phyloP scores from a whole-genome alignment of 2,329 filamentous ascomycete genomes.

The Colletotrichum somersetense region DNA sequence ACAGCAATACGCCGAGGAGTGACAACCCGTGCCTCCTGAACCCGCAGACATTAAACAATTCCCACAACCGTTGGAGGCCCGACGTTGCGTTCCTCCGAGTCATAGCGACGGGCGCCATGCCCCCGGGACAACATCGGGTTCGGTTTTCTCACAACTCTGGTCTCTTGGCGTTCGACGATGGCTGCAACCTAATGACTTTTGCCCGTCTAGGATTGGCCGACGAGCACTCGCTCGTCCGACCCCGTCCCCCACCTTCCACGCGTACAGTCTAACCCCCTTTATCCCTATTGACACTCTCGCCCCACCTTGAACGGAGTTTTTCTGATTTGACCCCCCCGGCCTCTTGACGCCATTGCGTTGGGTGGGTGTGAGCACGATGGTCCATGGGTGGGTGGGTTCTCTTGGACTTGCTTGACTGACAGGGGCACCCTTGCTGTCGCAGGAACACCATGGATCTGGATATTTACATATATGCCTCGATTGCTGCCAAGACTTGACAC shows the following conservation, averaged over 20 bases:
- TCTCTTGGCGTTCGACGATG: constrained; percentile 1
- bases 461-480: not conserved
- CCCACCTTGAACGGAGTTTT: constrained; percentile 21
- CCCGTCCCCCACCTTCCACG: not conserved
- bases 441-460: constrained; percentile 26
- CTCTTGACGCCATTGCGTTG: constrained; percentile 25
- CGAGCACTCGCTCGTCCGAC: not conserved
- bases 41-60: constrained; percentile 28
- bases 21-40: not conserved
- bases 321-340: not conserved
- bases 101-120: constrained; percentile 11
- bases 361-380: constrained; percentile 15
- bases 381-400: not conserved
- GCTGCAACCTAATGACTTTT: constrained; percentile 29
- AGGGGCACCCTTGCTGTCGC: constrained; percentile 27
- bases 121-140: not conserved
- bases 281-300: constrained; percentile 9
- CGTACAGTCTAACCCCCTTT: constrained; percentile 5
- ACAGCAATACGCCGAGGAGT: constrained; percentile 20
- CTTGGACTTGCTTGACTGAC: not conserved
- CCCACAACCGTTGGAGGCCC: constrained; percentile 21
- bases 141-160: not conserved
- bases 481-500: not conserved
- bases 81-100: constrained; percentile 32
- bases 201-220: not conserved